Evolutionary conservation across 805 yeast genomes (phyloP).

Genomic region (Myxozyma mucilagina): DNA sequence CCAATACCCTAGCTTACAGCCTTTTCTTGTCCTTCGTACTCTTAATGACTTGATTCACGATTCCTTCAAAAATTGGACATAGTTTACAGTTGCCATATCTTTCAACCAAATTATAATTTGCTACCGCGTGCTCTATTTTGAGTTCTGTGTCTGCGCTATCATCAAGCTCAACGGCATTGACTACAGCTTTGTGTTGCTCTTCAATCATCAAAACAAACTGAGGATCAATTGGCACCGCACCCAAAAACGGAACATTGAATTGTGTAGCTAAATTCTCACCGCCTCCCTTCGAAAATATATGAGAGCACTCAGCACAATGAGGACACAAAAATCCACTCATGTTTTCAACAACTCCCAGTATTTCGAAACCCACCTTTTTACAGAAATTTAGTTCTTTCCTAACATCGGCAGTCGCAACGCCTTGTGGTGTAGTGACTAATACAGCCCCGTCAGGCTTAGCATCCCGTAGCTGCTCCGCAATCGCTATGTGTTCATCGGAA

Average conservation of each 20-base stretch:
- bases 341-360: constrained; percentile 88
- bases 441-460: constrained; percentile 87
- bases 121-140: background rate
- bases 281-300: constrained; percentile 92
- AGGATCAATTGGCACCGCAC: constrained; percentile 92
- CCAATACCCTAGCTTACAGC: background rate
- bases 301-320: constrained; percentile 79
- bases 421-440: constrained; percentile 94
- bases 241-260: constrained; percentile 67
- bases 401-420: constrained; percentile 91
- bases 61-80: constrained; percentile 29
- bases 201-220: constrained; percentile 87
- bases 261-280: constrained; percentile 71
- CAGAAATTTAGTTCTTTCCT: constrained; percentile 92
- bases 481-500: constrained; percentile 94
- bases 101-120: constrained; percentile 14
- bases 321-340: constrained; percentile 98
- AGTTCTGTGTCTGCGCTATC: constrained; percentile 35
- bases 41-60: constrained; percentile 18
- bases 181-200: constrained; percentile 45
- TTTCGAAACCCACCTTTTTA: constrained; percentile 72
- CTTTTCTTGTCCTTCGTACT: constrained; percentile 4
- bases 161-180: constrained; percentile 32
- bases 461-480: constrained; percentile 78
- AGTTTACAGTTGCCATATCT: constrained; percentile 23